These are phyloP conservation scores for Eutrema japonicum DNA, from an alignment of 345 rosid species.

Conservation along the genomic window DNA sequence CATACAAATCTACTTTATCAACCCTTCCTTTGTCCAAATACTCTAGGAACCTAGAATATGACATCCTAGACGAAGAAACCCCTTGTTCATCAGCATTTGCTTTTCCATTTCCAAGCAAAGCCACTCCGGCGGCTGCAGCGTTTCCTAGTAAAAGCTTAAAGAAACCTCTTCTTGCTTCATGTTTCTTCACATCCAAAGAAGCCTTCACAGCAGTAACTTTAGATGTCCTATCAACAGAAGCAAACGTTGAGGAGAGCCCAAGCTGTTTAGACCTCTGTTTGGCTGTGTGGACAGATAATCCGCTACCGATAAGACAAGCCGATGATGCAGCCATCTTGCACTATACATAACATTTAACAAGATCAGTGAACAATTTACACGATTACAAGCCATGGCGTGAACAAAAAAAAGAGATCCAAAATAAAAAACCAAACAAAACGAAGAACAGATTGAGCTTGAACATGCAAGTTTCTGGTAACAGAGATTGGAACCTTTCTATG, in stretches of 20 bases:
- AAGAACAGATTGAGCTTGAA: constrained; percentile 3
- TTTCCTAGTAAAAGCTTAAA: constrained; percentile 69
- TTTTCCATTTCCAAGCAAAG: constrained; percentile 63
- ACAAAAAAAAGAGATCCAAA: constrained; percentile 15
- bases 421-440: constrained; percentile 6
- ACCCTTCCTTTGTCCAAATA: constrained; percentile 91
- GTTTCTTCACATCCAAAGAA: constrained; percentile 54
- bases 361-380: not conserved
- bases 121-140: constrained; percentile 57
- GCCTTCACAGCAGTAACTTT: constrained; percentile 56
- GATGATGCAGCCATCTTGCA: constrained; percentile 74
- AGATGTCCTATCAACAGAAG: constrained; percentile 42
- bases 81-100: constrained; percentile 90
- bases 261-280: constrained; percentile 46
- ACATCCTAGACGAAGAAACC: constrained; percentile 98
- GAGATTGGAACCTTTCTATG: not conserved
- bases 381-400: constrained; percentile 12
- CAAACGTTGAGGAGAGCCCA: constrained; percentile 46
- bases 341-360: not conserved
- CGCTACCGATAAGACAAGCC: constrained; percentile 63
- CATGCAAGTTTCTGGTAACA: constrained; percentile 19
- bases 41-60: constrained; percentile 93
- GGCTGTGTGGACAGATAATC: constrained; percentile 46
- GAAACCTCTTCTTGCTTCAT: constrained; percentile 74
- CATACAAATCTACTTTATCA: constrained; percentile 84